A percentile compares a stretch with the other conserved stretches of the same genome.
These are phyloP conservation scores for Cystobasidiaceae sp. DNA, from an alignment of 1,284 basidiomycete genomes.

Conservation along the genomic window DNA sequence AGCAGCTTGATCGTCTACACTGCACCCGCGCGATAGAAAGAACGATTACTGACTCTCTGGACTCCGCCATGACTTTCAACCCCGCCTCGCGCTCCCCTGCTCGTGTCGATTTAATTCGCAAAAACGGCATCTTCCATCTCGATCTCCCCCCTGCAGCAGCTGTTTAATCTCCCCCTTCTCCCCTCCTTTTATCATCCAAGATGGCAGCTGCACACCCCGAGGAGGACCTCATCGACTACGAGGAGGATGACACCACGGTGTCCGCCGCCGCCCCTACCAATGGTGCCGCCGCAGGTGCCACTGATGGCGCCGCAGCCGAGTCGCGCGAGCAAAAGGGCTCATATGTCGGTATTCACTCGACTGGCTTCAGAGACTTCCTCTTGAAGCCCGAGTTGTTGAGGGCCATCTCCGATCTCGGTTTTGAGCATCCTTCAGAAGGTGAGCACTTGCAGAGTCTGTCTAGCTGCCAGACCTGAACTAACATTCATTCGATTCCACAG, in stretches of 20 bases:
- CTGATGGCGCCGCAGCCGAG: slow-evolving; percentile 55
- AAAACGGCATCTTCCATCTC: too few relatives aligned
- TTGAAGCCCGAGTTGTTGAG: slow-evolving; percentile 94
- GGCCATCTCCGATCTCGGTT: slow-evolving; percentile 97
- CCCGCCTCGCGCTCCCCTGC: too few relatives aligned
- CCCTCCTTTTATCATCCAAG: not conserved
- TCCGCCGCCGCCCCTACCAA: slow-evolving; percentile 47
- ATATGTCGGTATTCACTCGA: slow-evolving; percentile 91
- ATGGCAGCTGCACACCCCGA: slow-evolving; percentile 29
- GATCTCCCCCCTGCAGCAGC: not conserved
- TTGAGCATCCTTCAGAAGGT: slow-evolving; percentile 99
- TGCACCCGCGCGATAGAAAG: too few relatives aligned
- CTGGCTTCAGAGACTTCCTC: slow-evolving; percentile 73
- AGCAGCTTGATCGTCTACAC: too few relatives aligned
- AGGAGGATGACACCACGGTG: slow-evolving; percentile 71
- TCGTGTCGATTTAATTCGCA: too few relatives aligned
- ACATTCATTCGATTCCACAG: slow-evolving; percentile 50
- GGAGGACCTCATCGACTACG: slow-evolving; percentile 39
- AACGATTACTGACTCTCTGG: too few relatives aligned
- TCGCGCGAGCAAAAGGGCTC: slow-evolving; percentile 86
- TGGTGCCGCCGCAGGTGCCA: slow-evolving; percentile 54
- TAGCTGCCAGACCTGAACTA: not conserved
- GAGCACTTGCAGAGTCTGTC: slow-evolving; percentile 22
- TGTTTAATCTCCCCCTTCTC: not conserved
- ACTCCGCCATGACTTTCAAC: too few relatives aligned